Conservation (phyloP, 352 stramenopile genomes). For the Phytophthora capsici region DNA sequence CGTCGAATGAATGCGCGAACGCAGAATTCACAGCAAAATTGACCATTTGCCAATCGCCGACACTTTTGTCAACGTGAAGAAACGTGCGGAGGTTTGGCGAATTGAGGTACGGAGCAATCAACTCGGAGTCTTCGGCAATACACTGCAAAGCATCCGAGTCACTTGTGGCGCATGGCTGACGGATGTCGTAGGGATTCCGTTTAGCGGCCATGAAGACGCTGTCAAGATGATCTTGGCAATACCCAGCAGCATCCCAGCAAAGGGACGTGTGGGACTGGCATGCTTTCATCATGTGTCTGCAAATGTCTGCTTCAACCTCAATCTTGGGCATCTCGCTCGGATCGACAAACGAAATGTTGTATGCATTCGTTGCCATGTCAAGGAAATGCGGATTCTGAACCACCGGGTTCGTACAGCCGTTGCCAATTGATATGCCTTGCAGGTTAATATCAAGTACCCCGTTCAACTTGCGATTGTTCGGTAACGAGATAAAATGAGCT, state of each 20-base stretch:
- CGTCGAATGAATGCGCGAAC: conserved; percentile 84
- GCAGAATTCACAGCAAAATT: conserved; percentile 91
- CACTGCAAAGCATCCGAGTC: conserved; percentile 39
- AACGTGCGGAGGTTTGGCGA: conserved; percentile 40
- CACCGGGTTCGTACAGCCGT: conserved; percentile 57
- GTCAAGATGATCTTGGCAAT: conserved; percentile 39
- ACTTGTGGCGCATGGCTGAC: conserved; percentile 31
- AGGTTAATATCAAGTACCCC: conserved; percentile 46
- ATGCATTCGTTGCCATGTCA: conserved; percentile 75
- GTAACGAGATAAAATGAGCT: conserved; percentile 53
- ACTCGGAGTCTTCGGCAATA: conserved; percentile 46
- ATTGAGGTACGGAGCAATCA: conserved; percentile 63
- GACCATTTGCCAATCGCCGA: conserved; percentile 83
- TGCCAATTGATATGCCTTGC: conserved; percentile 66
- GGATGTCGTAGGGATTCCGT: conserved; percentile 75
- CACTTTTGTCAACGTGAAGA: conserved; percentile 37
- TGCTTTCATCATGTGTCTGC: conserved; percentile 39
- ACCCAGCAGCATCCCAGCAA: conserved; percentile 47
- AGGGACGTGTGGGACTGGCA: conserved; percentile 41
- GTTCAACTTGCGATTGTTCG: conserved; percentile 41
- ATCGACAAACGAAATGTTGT: conserved; percentile 72
- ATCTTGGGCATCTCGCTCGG: conserved; percentile 39
- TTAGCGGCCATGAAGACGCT: conserved; percentile 36
- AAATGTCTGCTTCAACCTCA: conserved; percentile 40
- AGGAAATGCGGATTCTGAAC: conserved; percentile 51